phyloP scores from a whole-genome alignment of 345 rosid genomes.

The Rhizophora apiculata region DNA sequence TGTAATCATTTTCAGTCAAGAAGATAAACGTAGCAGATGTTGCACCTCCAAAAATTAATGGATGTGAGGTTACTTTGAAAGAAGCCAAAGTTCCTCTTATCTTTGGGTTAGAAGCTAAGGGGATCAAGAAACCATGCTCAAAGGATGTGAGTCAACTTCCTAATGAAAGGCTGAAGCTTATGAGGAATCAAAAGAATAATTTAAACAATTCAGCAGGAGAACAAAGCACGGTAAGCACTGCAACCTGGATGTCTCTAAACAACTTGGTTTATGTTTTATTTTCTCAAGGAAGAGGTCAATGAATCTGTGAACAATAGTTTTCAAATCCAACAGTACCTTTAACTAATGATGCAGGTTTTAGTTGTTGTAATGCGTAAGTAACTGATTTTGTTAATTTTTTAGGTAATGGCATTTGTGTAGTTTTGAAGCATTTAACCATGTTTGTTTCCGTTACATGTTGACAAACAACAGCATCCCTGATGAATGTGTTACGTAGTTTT shows the following conservation, averaged over 20 bases:
- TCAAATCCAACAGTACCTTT: background rate
- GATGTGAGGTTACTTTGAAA: slow-evolving; percentile 20
- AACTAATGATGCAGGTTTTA: background rate
- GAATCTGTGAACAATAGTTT: background rate
- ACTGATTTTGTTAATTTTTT: too few relatives aligned
- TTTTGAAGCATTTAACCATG: too few relatives aligned
- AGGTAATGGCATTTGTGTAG: too few relatives aligned
- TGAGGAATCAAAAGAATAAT: slow-evolving; percentile 16
- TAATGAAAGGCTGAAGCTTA: slow-evolving; percentile 24
- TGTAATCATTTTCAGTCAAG: slow-evolving; percentile 33
- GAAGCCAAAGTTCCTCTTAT: slow-evolving; percentile 33
- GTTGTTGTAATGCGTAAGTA: background rate
- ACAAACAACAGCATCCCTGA: too few relatives aligned
- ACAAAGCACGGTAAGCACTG: slow-evolving; percentile 32
- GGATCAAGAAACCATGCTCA: background rate
- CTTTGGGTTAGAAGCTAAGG: slow-evolving; percentile 39
- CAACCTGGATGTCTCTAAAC: background rate
- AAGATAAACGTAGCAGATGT: slow-evolving; percentile 10
- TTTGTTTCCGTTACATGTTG: too few relatives aligned
- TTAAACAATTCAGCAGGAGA: slow-evolving; percentile 26
- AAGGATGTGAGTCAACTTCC: background rate
- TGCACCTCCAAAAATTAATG: slow-evolving; percentile 21
- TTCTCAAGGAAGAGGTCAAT: background rate
- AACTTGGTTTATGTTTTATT: background rate
- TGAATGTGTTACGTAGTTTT: too few relatives aligned